Evolutionary conservation across 257 asterid species (phyloP).

Genomic region (Datura wrightii): DNA sequence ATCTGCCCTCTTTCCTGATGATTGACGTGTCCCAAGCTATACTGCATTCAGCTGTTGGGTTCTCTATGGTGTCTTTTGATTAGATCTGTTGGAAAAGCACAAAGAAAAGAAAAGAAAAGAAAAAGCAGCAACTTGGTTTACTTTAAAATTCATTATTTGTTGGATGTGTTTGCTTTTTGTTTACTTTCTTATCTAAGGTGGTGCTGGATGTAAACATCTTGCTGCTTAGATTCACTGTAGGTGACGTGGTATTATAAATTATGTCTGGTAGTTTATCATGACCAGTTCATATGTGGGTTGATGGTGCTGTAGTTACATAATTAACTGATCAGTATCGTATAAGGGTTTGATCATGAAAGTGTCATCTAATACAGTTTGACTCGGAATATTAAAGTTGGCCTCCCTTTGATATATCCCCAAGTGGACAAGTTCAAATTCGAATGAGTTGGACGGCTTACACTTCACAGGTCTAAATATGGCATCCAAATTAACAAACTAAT

Average conservation of each 20-base stretch:
- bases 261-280: background rate
- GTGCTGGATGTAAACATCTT: background rate
- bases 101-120: background rate
- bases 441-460: too few relatives aligned
- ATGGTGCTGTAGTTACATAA: background rate
- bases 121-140: background rate
- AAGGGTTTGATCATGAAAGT: too few relatives aligned
- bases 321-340: background rate
- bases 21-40: background rate
- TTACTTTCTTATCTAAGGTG: background rate
- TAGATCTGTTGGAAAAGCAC: background rate
- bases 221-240: background rate
- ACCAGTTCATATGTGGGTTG: background rate
- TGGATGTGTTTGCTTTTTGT: slow-evolving; percentile 1
- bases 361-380: too few relatives aligned
- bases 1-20: background rate
- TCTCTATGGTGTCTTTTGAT: background rate
- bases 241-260: slow-evolving; percentile 1
- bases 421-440: too few relatives aligned
- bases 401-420: too few relatives aligned
- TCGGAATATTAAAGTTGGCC: too few relatives aligned
- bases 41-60: background rate
- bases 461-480: too few relatives aligned
- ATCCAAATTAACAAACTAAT: too few relatives aligned
- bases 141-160: slow-evolving; percentile 18